Percentiles rank a stretch among this genome's conserved stretches.
These are phyloP conservation scores for Fusarium succisae DNA, from an alignment of 2,329 filamentous ascomycete genomes.

Conservation along the genomic window DNA sequence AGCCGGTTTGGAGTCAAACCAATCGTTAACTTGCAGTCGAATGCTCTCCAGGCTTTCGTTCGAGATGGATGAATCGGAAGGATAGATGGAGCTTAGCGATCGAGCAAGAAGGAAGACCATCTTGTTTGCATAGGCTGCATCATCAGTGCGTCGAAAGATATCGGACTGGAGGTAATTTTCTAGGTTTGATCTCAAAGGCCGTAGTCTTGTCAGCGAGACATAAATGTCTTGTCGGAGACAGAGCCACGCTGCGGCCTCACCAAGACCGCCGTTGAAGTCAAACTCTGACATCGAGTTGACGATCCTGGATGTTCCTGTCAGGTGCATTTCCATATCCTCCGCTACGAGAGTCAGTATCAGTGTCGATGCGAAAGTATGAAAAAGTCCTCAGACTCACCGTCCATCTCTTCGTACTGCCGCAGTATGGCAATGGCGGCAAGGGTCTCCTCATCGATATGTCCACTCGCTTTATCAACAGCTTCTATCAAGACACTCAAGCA, in stretches of 20 bases:
- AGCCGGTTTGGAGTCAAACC: background rate
- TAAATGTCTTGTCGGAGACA: background rate
- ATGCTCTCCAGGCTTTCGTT: background rate
- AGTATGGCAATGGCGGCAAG: background rate
- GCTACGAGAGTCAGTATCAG: background rate
- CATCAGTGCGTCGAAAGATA: background rate
- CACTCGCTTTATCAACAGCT: background rate
- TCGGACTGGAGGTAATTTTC: background rate
- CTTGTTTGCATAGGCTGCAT: background rate
- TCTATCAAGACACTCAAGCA: background rate
- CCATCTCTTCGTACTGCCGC: slow-evolving; percentile 3
- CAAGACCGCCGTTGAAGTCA: background rate
- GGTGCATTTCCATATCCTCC: background rate
- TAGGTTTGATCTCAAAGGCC: background rate
- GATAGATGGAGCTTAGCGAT: background rate
- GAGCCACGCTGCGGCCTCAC: background rate
- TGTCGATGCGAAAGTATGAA: background rate
- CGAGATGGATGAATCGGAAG: background rate
- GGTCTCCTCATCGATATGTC: background rate
- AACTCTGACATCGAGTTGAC: background rate
- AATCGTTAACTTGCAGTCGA: background rate
- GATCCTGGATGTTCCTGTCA: background rate
- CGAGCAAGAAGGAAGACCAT: background rate
- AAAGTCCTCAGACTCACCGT: background rate
- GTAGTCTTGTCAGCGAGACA: background rate